Percentiles rank a stretch among this genome's conserved stretches.
Conservation (phyloP, 1,139 yeast species). For the Entelexis sorbosivorans region DNA sequence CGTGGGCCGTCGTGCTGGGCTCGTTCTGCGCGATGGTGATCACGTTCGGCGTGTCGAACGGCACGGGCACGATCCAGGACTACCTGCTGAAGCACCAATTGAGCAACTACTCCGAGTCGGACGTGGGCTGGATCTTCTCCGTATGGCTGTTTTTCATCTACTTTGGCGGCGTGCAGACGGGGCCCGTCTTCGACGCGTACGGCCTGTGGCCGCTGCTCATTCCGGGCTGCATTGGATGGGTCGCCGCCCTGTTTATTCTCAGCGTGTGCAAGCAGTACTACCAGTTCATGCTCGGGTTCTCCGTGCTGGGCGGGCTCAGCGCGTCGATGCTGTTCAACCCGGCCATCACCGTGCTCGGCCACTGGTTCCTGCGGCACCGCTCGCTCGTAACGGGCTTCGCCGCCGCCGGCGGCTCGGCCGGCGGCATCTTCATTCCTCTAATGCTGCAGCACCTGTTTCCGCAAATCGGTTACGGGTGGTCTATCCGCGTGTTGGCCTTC, state of each 20-base stretch:
- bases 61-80: conserved; percentile 52
- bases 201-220: conserved; percentile 28
- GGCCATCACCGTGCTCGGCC: conserved; percentile 48
- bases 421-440: conserved; percentile 50
- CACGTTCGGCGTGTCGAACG: conserved; percentile 49
- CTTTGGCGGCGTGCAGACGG: conserved; percentile 51
- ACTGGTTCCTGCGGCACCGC: conserved; percentile 47
- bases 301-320: conserved; percentile 47
- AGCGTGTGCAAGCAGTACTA: conserved; percentile 44
- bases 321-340: conserved; percentile 53
- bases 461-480: conserved; percentile 50
- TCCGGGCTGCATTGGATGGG: conserved; percentile 40
- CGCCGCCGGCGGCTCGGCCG: conserved; percentile 52
- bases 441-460: conserved; percentile 41
- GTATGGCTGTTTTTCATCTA: conserved; percentile 46
- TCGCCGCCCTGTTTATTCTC: conserved; percentile 42
- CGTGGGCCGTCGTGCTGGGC: conserved; percentile 52
- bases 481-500: conserved; percentile 47
- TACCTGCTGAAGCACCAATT: conserved; percentile 44
- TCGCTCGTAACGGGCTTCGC: conserved; percentile 49
- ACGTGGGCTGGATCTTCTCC: conserved; percentile 56
- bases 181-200: conserved; percentile 47
- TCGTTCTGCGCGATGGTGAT: conserved; percentile 46
- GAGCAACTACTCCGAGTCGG: conserved; percentile 34
- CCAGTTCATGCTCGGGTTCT: conserved; percentile 54